Evolutionary conservation across 768 basidiomycete species (phyloP).

Genomic region (Leccinum disarticulatum): DNA sequence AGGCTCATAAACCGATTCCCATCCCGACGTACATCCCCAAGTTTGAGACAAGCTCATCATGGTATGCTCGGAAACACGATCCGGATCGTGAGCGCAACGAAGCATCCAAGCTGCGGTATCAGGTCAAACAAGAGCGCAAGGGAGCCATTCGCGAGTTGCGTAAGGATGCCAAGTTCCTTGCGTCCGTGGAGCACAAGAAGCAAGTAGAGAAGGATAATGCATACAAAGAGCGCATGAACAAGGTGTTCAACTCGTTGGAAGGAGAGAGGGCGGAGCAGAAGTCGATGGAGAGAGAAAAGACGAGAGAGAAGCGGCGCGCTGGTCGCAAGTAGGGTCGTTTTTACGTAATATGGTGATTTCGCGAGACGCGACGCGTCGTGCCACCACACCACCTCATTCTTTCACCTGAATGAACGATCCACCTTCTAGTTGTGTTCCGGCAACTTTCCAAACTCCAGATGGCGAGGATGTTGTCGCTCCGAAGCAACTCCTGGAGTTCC

Average conservation of each 20-base stretch:
- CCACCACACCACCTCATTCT: background rate
- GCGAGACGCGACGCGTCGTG: background rate
- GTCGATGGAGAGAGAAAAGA: constrained; percentile 82
- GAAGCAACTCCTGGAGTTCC: constrained; percentile 44
- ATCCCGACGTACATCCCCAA: constrained; percentile 93
- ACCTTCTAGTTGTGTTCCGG: constrained; percentile 27
- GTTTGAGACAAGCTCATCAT: constrained; percentile 77
- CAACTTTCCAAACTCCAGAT: constrained; percentile 33
- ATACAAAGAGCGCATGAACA: constrained; percentile 84
- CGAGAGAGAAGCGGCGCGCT: constrained; percentile 70
- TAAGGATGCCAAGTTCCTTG: constrained; percentile 93
- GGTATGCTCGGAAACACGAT: constrained; percentile 77
- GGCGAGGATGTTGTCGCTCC: constrained; percentile 26
- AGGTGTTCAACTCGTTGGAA: constrained; percentile 73
- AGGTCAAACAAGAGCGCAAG: constrained; percentile 95
- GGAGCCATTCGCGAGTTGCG: constrained; percentile 95
- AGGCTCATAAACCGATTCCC: constrained; percentile 94
- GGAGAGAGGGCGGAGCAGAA: constrained; percentile 95
- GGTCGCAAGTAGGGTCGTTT: constrained; percentile 57
- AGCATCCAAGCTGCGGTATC: constrained; percentile 76
- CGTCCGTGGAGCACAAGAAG: constrained; percentile 80
- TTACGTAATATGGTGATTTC: background rate
- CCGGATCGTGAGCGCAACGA: constrained; percentile 92
- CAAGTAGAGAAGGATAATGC: constrained; percentile 80
- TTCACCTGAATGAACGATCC: constrained; percentile 24